Evolutionary conservation across 2,329 filamentous ascomycete species (phyloP).

Genomic region (Microcera coccophila): DNA sequence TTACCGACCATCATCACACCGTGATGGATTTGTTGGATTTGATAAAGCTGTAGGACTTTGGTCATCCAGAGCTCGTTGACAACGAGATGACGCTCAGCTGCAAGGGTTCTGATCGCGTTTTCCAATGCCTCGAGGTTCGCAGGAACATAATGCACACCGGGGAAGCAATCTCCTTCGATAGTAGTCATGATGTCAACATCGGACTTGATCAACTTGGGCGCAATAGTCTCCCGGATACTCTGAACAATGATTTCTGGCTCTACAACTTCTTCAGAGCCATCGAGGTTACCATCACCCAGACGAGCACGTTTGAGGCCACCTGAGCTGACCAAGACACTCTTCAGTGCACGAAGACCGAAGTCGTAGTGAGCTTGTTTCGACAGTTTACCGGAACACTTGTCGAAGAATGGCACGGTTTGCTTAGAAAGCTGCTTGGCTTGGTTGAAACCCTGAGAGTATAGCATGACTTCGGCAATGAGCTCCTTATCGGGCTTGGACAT

Average conservation of each 20-base stretch:
- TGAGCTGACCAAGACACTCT: constrained; percentile 97
- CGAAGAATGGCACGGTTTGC: constrained; percentile 97
- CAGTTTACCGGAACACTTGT: constrained; percentile 73
- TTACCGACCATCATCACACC: constrained; percentile 99
- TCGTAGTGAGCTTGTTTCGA: constrained; percentile 99
- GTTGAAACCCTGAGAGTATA: constrained; percentile 98
- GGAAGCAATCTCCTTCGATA: constrained; percentile 84
- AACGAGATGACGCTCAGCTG: constrained; percentile 79
- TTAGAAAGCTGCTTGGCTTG: constrained; percentile 91
- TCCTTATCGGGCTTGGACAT: constrained; percentile 99
- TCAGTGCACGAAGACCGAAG: constrained; percentile 93
- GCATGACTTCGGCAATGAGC: constrained; percentile 98
- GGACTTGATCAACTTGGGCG: constrained; percentile 88
- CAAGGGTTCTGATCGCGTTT: constrained; percentile 75
- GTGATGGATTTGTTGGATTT: constrained; percentile 96
- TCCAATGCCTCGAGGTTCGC: constrained; percentile 79
- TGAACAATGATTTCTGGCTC: constrained; percentile 98
- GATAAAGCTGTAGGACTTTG: constrained; percentile 93
- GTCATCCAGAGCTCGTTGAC: constrained; percentile 96
- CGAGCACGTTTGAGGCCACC: constrained; percentile 89
- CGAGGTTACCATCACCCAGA: constrained; percentile 53
- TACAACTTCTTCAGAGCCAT: constrained; percentile 65
- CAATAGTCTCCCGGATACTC: constrained; percentile 96
- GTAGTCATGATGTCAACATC: constrained; percentile 85
- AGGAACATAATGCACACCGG: constrained; percentile 86